Base-by-base conservation (phyloP, 306 rosid species). In the Psophocarpus tetragonolobus region DNA sequence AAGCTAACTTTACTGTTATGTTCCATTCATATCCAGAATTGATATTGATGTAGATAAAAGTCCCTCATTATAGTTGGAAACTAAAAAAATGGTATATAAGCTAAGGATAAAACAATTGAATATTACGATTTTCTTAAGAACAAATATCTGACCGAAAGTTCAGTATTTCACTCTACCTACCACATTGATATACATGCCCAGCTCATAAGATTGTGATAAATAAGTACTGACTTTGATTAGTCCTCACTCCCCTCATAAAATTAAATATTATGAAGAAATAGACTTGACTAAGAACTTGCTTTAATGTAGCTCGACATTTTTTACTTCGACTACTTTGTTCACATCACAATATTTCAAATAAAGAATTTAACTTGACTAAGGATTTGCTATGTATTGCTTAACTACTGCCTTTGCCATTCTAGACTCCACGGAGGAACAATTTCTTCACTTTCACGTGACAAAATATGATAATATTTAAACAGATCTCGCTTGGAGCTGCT, bases 381-480 rank as follows among this genome's bases (percentile, higher is more conserved):
- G 39, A 53, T 20, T 56, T 47, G 39, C 48, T 62, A 50, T 50
- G 8, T 17, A 17, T 17, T 67, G 29, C 30, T 17, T 30, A 36
- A 73, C 36, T 39, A 41, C 6, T 11, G 35, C 8, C 67, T 67
- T 67, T 77, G 67, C 13, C 18, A 51, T 51, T 36, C 56, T 57
- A 42, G 62, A 78, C 56, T 68, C 45, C 54, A 58, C 72, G 33
- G 4, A 45, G 32, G 36, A 60, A 33, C 41, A 70, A 70, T 68
- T 56, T 58, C n/a, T 54, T 56, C 42, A 60, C 44, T 21, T 29
- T 30, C 50, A 47, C 11, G 17, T 57, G 15, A 48, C 24, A 64
- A 33, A 66, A 8, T 35, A 15, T 65, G 54, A 27, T 26, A 24
- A 38, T 53, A 26, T 51, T 26, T 10, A 24, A 51, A 53, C 47